Base-by-base conservation (phyloP, 495 filamentous ascomycete species). In the Aeminium ludgeri region DNA sequence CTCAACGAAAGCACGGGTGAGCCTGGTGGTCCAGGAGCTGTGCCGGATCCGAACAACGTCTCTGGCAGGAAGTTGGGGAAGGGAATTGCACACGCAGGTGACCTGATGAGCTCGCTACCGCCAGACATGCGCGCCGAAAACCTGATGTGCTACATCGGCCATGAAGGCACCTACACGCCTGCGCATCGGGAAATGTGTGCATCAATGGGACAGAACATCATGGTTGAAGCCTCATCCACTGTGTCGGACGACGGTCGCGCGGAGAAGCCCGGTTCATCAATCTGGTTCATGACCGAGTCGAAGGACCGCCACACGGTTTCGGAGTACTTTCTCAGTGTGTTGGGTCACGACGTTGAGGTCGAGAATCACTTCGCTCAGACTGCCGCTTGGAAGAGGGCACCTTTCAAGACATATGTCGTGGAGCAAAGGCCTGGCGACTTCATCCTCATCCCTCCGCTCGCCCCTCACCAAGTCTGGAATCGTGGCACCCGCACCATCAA, bases 391-490 rank as follows among this genome's bases (percentile, higher is more conserved):
- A 82, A 81, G 60, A 77, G 80, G 36, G 89, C 87, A 1, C 86
- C 82, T 6, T 95, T 96, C 51, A 80, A 74, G 8, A 86, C 86
- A 0, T 95, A 86, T 49, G 69, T 97, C 39, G 84, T 94, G 20
- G 84, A 97, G 52, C 89, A 97, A 55, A 79, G 66, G 38, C 71
- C 76, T n/a, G 89, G 89, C 6, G 89, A 97, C 55, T 87, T 95
- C 54, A 86, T 97, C 37, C 69, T 97, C 0, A 78, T 97, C 15
- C 89, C 89, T n/a, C 86, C 89, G 6, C 62, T 96, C 6, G 87
- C 86, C n/a, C 85, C 87, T 0, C 89, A 97, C 53, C 89, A 97
- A 53, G 89, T 97, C 17, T 97, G 89, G 89, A 97, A 97, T 53
- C 74, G 89, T 35, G 89, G 89, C 6, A 92, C 85, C 10, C 66